Evolutionary conservation across 768 basidiomycete species (phyloP), one percentile per base, ranked within the genome.

Genomic region (Boletus insuetus): DNA sequence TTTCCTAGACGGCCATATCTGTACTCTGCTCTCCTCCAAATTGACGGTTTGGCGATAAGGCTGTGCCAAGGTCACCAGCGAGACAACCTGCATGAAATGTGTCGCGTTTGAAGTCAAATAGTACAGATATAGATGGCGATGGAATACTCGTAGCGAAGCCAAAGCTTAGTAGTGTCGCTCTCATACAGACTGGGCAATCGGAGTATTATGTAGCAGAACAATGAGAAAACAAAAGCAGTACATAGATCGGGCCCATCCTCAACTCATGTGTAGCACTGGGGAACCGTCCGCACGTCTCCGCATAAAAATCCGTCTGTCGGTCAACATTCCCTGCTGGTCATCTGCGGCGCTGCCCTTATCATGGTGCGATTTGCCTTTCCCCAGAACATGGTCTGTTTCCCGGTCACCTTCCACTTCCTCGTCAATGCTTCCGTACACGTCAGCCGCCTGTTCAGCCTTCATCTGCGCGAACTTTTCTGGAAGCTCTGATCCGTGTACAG

Each of bases 401-500:
- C 26, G 20, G 1, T 37, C 43, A 5, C 3, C 2, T 16, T 4
- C 34, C 34, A 0, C 22, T 20, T 26, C 39, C 9, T 26, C 43
- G 6, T 49, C 45, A 5, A 17, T n/a, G n/a, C 19, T 8, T 14
- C 13, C 39, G 10, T 39, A 16, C 13, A 2, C 19, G 11, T 31
- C 34, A 35, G 6, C 11, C 16, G n/a, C 12, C 3, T 37, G 48
- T 14, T 2, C 46, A 2, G 40, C 39, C 4, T 34, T 41, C 0
- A 29, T 22, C 8, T 49, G 67, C 2, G 48, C 57, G 39, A 67
- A 61, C 22, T 55, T 52, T 14, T 49, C 61, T 0, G 68, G 68
- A 16, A 69, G 59, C 31, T 70, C 62, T 3, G 68, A 69, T n/a
- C 39, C 60, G 10, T 65, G 58, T 1, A 68, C 40, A 1, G 69